Base-by-base conservation (phyloP, 2,329 filamentous ascomycete species). In the Tolypocladium capitatum region DNA sequence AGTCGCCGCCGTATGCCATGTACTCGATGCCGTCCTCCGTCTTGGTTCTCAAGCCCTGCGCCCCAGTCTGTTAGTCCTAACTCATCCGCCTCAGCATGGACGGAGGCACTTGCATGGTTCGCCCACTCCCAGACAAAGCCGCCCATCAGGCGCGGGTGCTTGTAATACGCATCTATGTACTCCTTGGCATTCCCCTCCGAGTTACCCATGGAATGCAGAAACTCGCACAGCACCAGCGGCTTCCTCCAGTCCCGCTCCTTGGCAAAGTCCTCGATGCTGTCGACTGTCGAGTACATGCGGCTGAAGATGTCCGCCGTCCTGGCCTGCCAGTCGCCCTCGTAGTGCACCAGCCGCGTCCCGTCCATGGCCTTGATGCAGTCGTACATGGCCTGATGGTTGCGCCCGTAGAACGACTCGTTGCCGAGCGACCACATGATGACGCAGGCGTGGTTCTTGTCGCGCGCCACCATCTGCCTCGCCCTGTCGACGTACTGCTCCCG, bases 401-500 rank as follows among this genome's bases (percentile, higher is more conserved):
- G 65, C 0, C 83, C 83, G 49, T 84, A 85, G 55, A 84, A 86
- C 0, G 81, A 73, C 57, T 86, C 83, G 49, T 86, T 87, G 0
- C 83, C 83, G 0, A 87, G 67, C 18, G 78, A 83, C 84, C 83
- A 87, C 46, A 86, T 75, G 41, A 86, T 75, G 3, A 87, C 67
- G 6, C 71, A 82, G 0, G 81, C 67, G 53, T 84, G 79, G 46
- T 86, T 73, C 53, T 69, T 71, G 52, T 71, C 69, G 11, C 83
- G 70, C 53, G 76, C 69, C 0, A 86, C 77, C 53, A 86, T 68
- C 51, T 84, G 80, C 28, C 70, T 64, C 4, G 79, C 79, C 1
- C 83, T 74, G 57, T 86, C 83, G 2, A 86, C 64, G 53, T 87
- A 86, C 0, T 81, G 78, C 1, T 76, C 71, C 47, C 65, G 65